phyloP scores from a whole-genome alignment of 2,329 filamentous ascomycete species.

The Fusarium sp. region DNA sequence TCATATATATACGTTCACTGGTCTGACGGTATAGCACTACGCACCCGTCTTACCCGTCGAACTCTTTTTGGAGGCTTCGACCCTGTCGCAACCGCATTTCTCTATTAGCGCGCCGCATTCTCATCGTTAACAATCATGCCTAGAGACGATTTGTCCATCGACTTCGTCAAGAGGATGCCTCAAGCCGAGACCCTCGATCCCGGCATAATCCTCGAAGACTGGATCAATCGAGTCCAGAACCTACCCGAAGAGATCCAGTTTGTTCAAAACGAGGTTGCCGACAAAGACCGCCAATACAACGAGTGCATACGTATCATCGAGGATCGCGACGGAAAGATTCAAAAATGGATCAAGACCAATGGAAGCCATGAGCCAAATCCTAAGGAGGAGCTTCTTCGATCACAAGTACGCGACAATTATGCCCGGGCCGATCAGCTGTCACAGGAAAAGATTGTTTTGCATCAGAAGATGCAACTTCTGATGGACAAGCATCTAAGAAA shows the following conservation, averaged over 20 bases:
- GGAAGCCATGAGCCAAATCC: constrained; percentile 79
- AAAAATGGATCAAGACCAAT: constrained; percentile 83
- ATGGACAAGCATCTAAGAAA: constrained; percentile 72
- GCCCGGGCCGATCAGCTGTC: constrained; percentile 76
- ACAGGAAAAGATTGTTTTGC: constrained; percentile 78
- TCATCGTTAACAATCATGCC: constrained; percentile 72
- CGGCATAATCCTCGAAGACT: constrained; percentile 80
- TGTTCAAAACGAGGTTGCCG: constrained; percentile 83
- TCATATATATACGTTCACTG: neutral
- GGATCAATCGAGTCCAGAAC: constrained; percentile 79
- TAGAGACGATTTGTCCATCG: constrained; percentile 78
- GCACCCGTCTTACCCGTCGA: constrained; percentile 28
- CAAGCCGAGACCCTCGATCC: constrained; percentile 71
- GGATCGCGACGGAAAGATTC: constrained; percentile 78
- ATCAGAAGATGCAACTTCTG: constrained; percentile 69
- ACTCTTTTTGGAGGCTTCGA: constrained; percentile 36
- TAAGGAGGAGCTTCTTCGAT: constrained; percentile 76
- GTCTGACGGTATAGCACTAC: constrained; percentile 18
- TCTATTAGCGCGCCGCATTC: constrained; percentile 39
- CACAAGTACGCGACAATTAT: constrained; percentile 75
- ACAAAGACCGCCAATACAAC: constrained; percentile 79
- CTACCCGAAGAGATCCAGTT: constrained; percentile 85
- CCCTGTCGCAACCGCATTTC: constrained; percentile 37
- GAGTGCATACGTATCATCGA: constrained; percentile 76
- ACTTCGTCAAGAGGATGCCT: constrained; percentile 75